phyloP scores from a whole-genome alignment of 345 rosid species.

The Clausena lansium region DNA sequence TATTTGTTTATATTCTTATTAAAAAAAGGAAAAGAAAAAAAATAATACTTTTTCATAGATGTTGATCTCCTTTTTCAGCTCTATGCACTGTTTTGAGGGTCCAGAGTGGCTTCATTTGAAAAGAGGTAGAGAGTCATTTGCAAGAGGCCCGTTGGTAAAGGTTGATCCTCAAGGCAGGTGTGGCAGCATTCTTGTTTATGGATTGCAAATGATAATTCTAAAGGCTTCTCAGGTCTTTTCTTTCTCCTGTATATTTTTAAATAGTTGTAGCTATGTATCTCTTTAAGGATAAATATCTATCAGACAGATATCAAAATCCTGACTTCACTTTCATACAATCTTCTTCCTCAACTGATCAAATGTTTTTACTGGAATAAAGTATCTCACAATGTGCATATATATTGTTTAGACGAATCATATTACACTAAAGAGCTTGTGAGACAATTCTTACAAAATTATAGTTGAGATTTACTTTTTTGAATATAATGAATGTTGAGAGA shows the following conservation, averaged over 20 bases:
- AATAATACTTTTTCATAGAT: constrained; percentile 2
- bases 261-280: background rate
- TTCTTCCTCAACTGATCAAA: background rate
- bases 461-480: background rate
- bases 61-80: constrained; percentile 48
- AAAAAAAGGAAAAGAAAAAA: background rate
- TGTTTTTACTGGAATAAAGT: background rate
- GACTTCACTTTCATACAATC: background rate
- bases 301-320: background rate
- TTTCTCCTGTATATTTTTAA: constrained; percentile 17
- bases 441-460: background rate
- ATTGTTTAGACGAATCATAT: background rate
- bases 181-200: constrained; percentile 85
- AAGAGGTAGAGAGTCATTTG: constrained; percentile 92
- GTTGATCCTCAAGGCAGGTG: constrained; percentile 99
- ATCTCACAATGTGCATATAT: background rate
- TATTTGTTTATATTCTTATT: background rate
- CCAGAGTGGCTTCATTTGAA: constrained; percentile 93
- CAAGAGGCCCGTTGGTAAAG: constrained; percentile 77
- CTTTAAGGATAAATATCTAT: background rate
- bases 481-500: background rate
- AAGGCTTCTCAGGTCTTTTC: constrained; percentile 89
- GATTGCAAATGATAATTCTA: constrained; percentile 92
- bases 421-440: background rate
- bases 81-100: constrained; percentile 99